Evolutionary conservation across 225 moss, liverwort and hornwort genomes (phyloP), one percentile per base, ranked within the genome.

Genomic region (Pseudisothecium myosuroides): DNA sequence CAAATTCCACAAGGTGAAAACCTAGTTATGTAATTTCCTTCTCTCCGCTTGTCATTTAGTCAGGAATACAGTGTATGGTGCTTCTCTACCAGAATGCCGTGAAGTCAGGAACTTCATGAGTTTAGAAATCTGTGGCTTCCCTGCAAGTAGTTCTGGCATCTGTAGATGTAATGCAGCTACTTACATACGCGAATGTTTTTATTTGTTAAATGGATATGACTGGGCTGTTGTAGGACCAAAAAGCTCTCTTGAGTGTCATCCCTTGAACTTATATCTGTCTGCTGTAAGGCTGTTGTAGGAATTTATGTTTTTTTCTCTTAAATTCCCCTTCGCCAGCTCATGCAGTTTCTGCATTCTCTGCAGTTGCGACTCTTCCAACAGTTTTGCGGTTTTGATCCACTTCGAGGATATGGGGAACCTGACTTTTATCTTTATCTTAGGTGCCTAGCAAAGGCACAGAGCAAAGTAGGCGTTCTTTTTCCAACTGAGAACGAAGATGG

Each of bases 381-480:
- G 86, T 98, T 97, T 78, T 97, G 97, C 68, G 96, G 96, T 36
- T 96, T 96, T 94, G 99, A 99, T 89, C 96, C 95, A 82, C 90
- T 92, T 86, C 95, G 93, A 90, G 95, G 93, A 50, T 99, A 97
- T 80, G 95, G 94, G 28, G 99, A 99, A 82, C 88, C 87, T 68
- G 96, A 99, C 50, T 92, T 99, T n/a, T 99, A 99, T 91, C 92
- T 99, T 6, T 99, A 99, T 90, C 91, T 99, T 50, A 96, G 82
- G 89, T 91, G 95, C 49, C 89, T 99, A 83, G 90, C 96, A 20
- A 96, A 90, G 80, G 96, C 96, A 89, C 89, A 93, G 82, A 88
- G 93, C 69, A 95, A 93, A 89, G 43, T 91, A 28, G 99, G 99
- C 24, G 61, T 95, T 73, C 92, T 99, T 75, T 96, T 97, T 85